Percentiles rank a stretch among this genome's conserved stretches.
These are phyloP conservation scores for Lentinula detonsa DNA, from an alignment of 768 basidiomycete species.

Conservation along the genomic window DNA sequence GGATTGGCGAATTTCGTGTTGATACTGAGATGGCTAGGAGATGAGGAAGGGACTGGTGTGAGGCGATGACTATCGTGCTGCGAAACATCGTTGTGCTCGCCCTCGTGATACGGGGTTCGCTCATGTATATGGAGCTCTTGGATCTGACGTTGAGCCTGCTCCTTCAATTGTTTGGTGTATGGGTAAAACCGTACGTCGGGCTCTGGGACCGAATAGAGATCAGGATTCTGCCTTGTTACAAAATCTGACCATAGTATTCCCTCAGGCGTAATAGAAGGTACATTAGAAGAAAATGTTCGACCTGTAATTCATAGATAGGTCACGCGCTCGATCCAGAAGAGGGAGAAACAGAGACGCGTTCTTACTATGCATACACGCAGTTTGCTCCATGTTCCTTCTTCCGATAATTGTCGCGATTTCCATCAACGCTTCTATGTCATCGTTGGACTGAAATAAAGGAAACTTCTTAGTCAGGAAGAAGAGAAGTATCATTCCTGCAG, in stretches of 20 bases:
- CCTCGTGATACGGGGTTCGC: neutral
- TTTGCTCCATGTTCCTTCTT: constrained; percentile 72
- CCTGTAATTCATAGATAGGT: constrained; percentile 39
- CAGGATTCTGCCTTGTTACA: constrained; percentile 74
- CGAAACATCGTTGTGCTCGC: neutral
- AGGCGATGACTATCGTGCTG: neutral
- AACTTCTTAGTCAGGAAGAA: constrained; percentile 93
- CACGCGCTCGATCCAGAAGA: neutral
- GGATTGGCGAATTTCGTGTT: neutral
- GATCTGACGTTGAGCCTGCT: neutral
- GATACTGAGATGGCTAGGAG: neutral
- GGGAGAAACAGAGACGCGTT: constrained; percentile 7
- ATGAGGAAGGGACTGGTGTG: neutral
- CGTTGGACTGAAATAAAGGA: constrained; percentile 88
- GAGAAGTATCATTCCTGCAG: constrained; percentile 85
- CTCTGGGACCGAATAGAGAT: constrained; percentile 44
- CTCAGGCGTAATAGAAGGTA: constrained; percentile 66
- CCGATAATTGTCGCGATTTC: constrained; percentile 90
- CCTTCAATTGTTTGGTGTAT: constrained; percentile 24
- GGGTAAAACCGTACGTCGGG: constrained; percentile 53
- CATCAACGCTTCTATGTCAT: constrained; percentile 94
- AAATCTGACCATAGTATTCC: constrained; percentile 71
- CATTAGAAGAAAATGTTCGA: constrained; percentile 85
- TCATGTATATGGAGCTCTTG: neutral
- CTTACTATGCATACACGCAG: constrained; percentile 86